Conservation (phyloP, 73 alveolate species). For the Paramecium primaurelia region DNA sequence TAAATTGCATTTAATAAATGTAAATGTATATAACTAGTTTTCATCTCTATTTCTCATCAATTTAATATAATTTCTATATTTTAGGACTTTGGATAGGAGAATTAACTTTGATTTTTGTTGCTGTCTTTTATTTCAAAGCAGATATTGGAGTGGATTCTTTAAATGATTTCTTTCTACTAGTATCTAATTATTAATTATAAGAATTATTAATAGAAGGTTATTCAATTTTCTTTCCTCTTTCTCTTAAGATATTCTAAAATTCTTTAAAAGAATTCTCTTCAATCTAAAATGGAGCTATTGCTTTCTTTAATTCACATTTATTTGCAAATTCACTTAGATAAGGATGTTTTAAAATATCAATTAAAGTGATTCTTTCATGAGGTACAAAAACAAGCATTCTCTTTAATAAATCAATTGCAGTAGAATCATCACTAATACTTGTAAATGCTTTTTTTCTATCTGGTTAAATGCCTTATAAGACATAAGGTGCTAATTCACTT, state of each 20-base stretch:
- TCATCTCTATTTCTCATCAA: constrained; percentile 1
- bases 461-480: neutral
- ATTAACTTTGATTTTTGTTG: neutral
- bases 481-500: neutral
- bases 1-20: neutral
- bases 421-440: neutral
- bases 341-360: constrained; percentile 5
- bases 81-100: neutral
- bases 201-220: neutral
- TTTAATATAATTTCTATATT: neutral
- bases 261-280: neutral
- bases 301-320: neutral
- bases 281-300: neutral
- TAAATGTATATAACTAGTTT: neutral
- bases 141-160: neutral
- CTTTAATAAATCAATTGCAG: constrained; percentile 22
- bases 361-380: neutral
- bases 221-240: neutral
- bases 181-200: neutral
- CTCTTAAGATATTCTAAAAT: neutral
- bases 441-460: constrained; percentile 12
- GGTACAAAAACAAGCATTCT: constrained; percentile 12
- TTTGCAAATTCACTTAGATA: neutral
- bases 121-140: neutral
- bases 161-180: constrained; percentile 7